These are phyloP conservation scores for Chlamydomonas incerta DNA, from an alignment of 139 green algal genomes.

Conservation along the genomic window DNA sequence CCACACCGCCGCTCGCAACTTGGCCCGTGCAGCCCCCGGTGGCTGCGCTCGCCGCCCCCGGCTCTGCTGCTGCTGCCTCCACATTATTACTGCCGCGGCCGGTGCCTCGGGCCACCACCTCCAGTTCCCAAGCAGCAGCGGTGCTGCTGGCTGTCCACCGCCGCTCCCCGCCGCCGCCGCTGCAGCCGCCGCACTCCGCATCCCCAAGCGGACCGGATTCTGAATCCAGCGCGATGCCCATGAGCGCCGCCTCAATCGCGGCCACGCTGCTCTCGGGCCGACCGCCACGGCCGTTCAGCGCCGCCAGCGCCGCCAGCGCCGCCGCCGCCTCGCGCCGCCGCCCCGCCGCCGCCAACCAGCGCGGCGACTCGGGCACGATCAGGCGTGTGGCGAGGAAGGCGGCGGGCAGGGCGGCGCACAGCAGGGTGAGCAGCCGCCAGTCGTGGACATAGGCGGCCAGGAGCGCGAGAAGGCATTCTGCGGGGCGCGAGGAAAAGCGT, in stretches of 20 bases:
- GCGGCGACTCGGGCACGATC: slow-evolving; percentile 22
- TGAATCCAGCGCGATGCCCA: background rate
- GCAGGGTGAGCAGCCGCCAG: slow-evolving; percentile 14
- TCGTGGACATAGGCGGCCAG: background rate
- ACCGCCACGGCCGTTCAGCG: background rate
- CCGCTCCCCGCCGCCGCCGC: too few species aligned
- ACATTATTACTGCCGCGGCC: too few species aligned
- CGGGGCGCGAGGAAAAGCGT: background rate
- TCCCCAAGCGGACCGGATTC: too few species aligned
- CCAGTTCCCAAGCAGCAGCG: too few species aligned
- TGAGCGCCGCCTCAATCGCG: background rate
- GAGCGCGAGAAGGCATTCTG: slow-evolving; percentile 22
- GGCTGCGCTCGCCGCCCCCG: too few species aligned
- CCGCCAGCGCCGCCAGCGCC: background rate
- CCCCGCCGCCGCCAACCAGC: slow-evolving; percentile 24
- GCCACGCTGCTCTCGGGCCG: background rate
- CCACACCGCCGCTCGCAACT: too few species aligned
- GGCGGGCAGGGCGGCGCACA: background rate
- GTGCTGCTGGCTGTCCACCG: too few species aligned
- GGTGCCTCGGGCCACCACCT: too few species aligned
- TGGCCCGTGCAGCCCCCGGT: too few species aligned
- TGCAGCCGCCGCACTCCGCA: too few species aligned
- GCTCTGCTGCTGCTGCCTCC: too few species aligned
- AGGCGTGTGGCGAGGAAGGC: background rate
- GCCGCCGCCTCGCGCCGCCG: background rate